Evolutionary conservation across 306 rosid species (phyloP).

Genomic region (Vigna radiata): DNA sequence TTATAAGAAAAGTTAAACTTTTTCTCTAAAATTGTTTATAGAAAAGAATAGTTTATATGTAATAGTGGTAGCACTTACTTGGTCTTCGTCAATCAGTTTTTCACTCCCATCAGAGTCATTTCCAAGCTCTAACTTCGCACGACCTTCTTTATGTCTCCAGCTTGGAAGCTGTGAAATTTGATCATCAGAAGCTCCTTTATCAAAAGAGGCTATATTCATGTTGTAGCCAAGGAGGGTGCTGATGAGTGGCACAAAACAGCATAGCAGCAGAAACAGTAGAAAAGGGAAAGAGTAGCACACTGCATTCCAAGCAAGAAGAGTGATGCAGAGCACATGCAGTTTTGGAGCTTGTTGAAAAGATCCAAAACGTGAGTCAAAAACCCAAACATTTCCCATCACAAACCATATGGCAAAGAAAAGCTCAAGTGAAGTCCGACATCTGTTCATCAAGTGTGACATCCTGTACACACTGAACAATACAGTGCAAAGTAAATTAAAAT

Average conservation of each 20-base stretch:
- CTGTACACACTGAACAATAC: slow-evolving; percentile 51
- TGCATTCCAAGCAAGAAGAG: slow-evolving; percentile 92
- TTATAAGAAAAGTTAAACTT: no score
- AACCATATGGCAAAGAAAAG: slow-evolving; percentile 98
- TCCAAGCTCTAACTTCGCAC: slow-evolving; percentile 50
- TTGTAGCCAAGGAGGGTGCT: slow-evolving; percentile 88
- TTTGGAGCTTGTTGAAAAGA: slow-evolving; percentile 79
- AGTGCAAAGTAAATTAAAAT: neutral
- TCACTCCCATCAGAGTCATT: slow-evolving; percentile 52
- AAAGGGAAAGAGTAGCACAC: slow-evolving; percentile 94
- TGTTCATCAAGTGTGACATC: slow-evolving; percentile 78
- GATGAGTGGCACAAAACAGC: slow-evolving; percentile 88
- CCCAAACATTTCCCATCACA: slow-evolving; percentile 99
- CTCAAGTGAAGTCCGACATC: slow-evolving; percentile 80
- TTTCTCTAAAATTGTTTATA: neutral
- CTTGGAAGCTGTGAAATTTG: slow-evolving; percentile 79
- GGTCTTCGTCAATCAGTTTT: slow-evolving; percentile 59
- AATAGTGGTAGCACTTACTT: slow-evolving; percentile 60
- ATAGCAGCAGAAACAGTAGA: slow-evolving; percentile 80
- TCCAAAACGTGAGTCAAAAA: slow-evolving; percentile 85
- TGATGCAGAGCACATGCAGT: slow-evolving; percentile 81
- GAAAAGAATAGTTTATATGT: neutral
- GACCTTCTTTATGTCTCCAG: slow-evolving; percentile 70
- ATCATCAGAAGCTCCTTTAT: slow-evolving; percentile 84
- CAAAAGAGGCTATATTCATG: slow-evolving; percentile 81